Percentiles rank a stretch among this genome's conserved stretches.
phyloP scores from a whole-genome alignment of 371 early-diverging fungal species.

The Mortierella polycephala region DNA sequence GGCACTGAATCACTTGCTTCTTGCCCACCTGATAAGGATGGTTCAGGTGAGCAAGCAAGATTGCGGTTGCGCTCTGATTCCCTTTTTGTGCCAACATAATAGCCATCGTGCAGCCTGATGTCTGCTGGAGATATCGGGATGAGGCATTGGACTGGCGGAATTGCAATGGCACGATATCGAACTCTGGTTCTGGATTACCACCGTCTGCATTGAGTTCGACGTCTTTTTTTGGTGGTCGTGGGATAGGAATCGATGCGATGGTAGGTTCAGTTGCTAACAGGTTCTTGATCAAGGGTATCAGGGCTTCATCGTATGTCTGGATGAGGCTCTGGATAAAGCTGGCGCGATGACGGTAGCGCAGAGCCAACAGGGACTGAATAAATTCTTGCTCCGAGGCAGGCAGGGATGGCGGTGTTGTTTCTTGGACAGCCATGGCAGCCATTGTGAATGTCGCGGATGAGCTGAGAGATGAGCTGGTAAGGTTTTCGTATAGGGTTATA shows the following conservation, averaged over 20 bases:
- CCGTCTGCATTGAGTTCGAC: constrained; percentile 42
- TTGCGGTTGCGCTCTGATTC: constrained; percentile 9
- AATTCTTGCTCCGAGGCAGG: constrained; percentile 34
- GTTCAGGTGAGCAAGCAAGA: constrained; percentile 28
- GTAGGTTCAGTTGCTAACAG: constrained; percentile 32
- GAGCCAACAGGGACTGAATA: constrained; percentile 5
- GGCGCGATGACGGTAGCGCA: constrained; percentile 31
- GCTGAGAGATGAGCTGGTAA: neutral
- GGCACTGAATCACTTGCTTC: constrained; percentile 25
- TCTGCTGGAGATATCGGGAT: constrained; percentile 29
- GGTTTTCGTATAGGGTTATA: neutral
- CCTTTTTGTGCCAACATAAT: constrained; percentile 19
- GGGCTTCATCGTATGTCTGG: constrained; percentile 8
- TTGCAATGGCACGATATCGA: constrained; percentile 17
- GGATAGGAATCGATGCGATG: constrained; percentile 20
- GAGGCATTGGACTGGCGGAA: constrained; percentile 44
- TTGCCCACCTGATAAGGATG: constrained; percentile 40
- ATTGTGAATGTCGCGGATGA: neutral
- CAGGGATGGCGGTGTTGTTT: constrained; percentile 1
- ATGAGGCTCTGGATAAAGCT: constrained; percentile 18
- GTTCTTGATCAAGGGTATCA: constrained; percentile 27
- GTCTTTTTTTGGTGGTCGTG: constrained; percentile 21
- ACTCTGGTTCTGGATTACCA: constrained; percentile 37
- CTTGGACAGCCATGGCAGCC: neutral
- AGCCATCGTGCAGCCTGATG: constrained; percentile 29